Evolutionary conservation across 2,329 filamentous ascomycete genomes (phyloP).

Genomic region (Ascosphaera aggregata): DNA sequence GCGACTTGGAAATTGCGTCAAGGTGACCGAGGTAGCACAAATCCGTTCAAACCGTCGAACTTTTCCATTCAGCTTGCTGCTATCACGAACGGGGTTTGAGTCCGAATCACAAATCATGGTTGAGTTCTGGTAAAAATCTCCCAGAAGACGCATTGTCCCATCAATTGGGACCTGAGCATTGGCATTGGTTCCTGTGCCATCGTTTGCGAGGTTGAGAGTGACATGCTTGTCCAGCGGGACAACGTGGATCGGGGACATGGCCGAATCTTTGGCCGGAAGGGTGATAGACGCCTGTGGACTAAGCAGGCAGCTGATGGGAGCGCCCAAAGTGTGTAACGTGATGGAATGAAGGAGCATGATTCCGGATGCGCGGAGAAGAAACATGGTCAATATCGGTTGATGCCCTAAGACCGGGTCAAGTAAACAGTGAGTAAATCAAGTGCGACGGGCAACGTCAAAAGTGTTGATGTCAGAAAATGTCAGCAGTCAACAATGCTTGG

Average conservation of each 20-base stretch:
- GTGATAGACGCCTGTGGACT: not conserved
- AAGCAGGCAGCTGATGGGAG: not conserved
- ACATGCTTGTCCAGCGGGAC: not conserved
- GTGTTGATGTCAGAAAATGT: no score
- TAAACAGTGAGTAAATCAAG: no score
- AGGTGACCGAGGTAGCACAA: not conserved
- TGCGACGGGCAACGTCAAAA: no score
- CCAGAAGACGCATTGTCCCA: not conserved
- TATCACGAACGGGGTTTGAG: not conserved
- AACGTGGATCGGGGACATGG: not conserved
- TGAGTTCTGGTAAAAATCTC: not conserved
- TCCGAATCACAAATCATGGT: not conserved
- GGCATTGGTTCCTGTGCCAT: not conserved
- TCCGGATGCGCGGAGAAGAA: not conserved
- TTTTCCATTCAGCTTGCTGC: not conserved
- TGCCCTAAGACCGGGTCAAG: no score
- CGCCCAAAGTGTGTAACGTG: not conserved
- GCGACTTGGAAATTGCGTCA: not conserved
- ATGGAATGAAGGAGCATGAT: not conserved
- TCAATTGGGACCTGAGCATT: not conserved
- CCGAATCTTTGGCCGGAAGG: not conserved
- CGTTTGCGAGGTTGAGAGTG: not conserved
- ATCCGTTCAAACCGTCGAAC: not conserved
- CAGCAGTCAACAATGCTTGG: no score
- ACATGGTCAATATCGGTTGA: not conserved